A percentile compares a stretch with the other conserved stretches of the same genome.
Conservation (phyloP, 305 asterid species). For the Solanum aculeatissimum region DNA sequence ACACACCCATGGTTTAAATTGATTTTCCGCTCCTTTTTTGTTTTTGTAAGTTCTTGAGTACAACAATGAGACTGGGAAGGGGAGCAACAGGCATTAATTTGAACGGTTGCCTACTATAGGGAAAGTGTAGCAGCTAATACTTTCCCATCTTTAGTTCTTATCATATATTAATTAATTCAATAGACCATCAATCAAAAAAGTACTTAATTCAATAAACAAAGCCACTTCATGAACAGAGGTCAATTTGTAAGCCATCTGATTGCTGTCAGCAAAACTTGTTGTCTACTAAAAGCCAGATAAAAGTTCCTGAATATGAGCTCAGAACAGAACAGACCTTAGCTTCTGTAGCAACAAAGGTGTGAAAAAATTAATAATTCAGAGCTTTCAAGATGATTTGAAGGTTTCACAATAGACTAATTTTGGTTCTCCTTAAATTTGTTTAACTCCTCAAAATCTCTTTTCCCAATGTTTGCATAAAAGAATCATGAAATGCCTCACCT, state of each 20-base stretch:
- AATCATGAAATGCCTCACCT: background rate
- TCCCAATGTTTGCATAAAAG: background rate
- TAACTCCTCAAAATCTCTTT: background rate
- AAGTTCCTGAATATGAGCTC: background rate
- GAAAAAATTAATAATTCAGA: background rate
- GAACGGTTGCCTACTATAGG: background rate
- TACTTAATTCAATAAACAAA: background rate
- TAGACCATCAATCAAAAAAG: background rate
- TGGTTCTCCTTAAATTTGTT: background rate
- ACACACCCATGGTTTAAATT: background rate
- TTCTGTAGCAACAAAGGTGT: background rate
- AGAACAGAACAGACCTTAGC: background rate
- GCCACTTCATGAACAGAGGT: background rate
- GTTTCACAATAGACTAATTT: background rate
- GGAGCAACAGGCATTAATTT: background rate
- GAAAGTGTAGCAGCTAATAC: background rate
- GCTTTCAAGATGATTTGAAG: background rate
- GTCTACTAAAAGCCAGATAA: background rate
- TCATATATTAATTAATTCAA: background rate
- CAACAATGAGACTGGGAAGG: background rate
- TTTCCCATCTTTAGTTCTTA: background rate
- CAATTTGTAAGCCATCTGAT: background rate
- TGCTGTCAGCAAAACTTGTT: background rate
- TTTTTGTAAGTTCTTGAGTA: background rate
- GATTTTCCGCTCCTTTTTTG: background rate